These are phyloP conservation scores for Dothideomycetidae sp. DNA, from an alignment of 2,329 filamentous ascomycete species.

Conservation along the genomic window DNA sequence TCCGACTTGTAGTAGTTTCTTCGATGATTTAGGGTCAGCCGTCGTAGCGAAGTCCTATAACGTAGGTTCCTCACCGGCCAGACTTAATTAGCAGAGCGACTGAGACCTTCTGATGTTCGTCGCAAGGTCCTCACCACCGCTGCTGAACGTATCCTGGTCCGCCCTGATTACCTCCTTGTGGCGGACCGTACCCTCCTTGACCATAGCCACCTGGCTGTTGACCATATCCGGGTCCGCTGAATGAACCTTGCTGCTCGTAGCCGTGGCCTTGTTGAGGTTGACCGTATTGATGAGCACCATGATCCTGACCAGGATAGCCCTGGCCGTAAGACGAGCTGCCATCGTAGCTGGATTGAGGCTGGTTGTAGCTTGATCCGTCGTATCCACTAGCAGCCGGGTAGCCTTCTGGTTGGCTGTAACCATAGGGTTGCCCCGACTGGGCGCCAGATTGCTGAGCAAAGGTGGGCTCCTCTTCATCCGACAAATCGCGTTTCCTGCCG, in stretches of 20 bases:
- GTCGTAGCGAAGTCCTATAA: no score
- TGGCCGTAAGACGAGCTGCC: constrained; percentile 4
- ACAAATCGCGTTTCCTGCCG: not conserved
- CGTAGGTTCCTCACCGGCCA: no score
- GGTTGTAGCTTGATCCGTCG: constrained; percentile 4
- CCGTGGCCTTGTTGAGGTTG: not conserved
- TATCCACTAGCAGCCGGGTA: constrained; percentile 2
- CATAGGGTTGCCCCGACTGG: not conserved
- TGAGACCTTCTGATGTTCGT: no score
- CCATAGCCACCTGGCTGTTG: constrained; percentile 1
- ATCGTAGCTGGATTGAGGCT: not conserved
- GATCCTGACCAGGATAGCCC: not conserved
- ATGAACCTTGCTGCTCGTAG: constrained; percentile 1
- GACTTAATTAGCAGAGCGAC: no score
- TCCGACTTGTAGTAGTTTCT: no score
- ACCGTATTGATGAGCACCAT: constrained; percentile 1
- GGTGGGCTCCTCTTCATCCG: not conserved
- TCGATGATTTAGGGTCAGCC: no score
- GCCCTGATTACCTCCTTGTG: constrained; percentile 2
- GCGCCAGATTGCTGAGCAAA: not conserved
- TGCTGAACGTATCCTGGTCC: constrained; percentile 1
- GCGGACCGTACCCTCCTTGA: constrained; percentile 5
- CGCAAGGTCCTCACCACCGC: not conserved
- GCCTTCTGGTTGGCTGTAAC: not conserved
- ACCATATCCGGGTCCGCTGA: constrained; percentile 1